Evolutionary conservation across 2,329 filamentous ascomycete genomes (phyloP).

Genomic region (Beauveria australis): DNA sequence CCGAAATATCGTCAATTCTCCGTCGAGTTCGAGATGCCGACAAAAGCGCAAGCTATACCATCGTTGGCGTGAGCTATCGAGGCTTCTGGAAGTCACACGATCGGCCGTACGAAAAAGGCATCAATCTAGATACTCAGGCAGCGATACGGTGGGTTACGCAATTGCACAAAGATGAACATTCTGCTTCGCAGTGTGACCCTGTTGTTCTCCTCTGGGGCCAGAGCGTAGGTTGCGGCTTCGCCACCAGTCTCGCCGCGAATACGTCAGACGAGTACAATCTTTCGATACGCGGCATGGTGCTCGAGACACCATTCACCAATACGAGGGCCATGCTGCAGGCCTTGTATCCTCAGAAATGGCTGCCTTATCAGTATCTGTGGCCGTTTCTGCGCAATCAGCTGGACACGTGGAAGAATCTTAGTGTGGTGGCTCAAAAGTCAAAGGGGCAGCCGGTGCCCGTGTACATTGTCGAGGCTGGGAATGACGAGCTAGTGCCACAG

Average conservation of each 20-base stretch:
- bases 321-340: conserved; percentile 62
- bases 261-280: conserved; percentile 27
- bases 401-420: conserved; percentile 45
- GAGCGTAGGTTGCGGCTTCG: conserved; percentile 66
- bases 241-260: conserved; percentile 49
- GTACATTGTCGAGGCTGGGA: conserved; percentile 47
- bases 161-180: conserved; percentile 24
- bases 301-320: conserved; percentile 71
- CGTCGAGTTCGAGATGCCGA: conserved; percentile 33
- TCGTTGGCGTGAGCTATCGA: conserved; percentile 54
- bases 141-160: conserved; percentile 53
- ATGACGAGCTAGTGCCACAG: conserved; percentile 50
- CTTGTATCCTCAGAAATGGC: conserved; percentile 70
- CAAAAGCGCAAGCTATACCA: conserved; percentile 33
- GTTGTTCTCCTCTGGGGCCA: conserved; percentile 65
- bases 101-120: conserved; percentile 59
- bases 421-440: conserved; percentile 27
- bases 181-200: conserved; percentile 17
- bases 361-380: conserved; percentile 68
- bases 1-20: conserved; percentile 46
- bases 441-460: conserved; percentile 25
- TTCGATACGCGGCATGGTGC: conserved; percentile 43
- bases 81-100: conserved; percentile 75
- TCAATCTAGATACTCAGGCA: conserved; percentile 59
- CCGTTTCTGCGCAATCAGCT: conserved; percentile 62